Percentiles rank a stretch among this genome's conserved stretches.
Evolutionary conservation across 495 filamentous ascomycete genomes (phyloP).

Genomic region (Letharia columbiana): DNA sequence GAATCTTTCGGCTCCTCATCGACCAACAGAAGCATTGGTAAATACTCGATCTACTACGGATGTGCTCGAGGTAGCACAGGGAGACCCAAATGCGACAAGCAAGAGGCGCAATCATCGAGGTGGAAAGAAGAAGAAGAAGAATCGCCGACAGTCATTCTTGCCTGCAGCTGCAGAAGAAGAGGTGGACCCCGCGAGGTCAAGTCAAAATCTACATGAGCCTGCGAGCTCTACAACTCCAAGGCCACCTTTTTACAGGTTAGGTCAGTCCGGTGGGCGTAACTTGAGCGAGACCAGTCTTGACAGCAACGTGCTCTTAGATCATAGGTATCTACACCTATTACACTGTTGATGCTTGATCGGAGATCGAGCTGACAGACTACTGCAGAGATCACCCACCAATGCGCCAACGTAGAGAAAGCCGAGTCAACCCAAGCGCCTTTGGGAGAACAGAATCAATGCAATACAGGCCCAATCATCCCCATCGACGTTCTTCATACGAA

Average conservation of each 20-base stretch:
- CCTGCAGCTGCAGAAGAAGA: conserved; percentile 38
- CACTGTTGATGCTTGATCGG: neutral
- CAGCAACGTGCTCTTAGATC: conserved; percentile 70
- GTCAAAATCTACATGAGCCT: conserved; percentile 29
- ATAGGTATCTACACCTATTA: conserved; percentile 45
- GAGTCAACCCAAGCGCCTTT: conserved; percentile 34
- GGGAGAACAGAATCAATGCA: conserved; percentile 8
- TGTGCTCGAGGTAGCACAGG: conserved; percentile 15
- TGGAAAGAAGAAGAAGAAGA: conserved; percentile 51
- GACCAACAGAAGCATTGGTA: conserved; percentile 21
- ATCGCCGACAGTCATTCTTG: conserved; percentile 57
- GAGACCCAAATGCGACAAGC: conserved; percentile 12
- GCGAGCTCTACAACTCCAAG: conserved; percentile 25
- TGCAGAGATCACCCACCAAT: conserved; percentile 60
- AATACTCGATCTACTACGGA: conserved; percentile 23
- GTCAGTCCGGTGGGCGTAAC: conserved; percentile 40
- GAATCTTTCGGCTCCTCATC: conserved; percentile 13
- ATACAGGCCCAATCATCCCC: conserved; percentile 8
- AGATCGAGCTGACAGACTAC: conserved; percentile 8
- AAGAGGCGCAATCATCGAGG: conserved; percentile 41
- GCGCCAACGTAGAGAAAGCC: conserved; percentile 58
- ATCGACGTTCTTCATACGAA: conserved; percentile 15
- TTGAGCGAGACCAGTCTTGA: conserved; percentile 74
- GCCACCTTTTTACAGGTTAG: conserved; percentile 50
- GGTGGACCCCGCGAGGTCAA: conserved; percentile 29